A percentile compares a stretch with the other conserved stretches of the same genome.
These are phyloP conservation scores for Wickerhamiella parazyma DNA, from an alignment of 805 yeast genomes.

Conservation along the genomic window DNA sequence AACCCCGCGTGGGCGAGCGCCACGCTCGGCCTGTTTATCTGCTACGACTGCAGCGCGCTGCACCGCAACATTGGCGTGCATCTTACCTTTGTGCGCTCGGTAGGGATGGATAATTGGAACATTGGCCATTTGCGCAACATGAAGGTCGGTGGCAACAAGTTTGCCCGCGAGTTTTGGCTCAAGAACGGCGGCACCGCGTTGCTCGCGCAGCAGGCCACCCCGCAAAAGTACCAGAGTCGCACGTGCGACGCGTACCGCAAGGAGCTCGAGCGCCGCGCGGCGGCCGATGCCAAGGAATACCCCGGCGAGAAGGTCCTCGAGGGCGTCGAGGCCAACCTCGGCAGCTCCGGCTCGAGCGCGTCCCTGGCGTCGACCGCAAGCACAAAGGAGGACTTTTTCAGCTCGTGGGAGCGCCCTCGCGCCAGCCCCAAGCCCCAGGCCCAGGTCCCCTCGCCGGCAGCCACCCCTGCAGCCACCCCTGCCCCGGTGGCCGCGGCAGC, in stretches of 20 bases:
- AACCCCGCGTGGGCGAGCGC: constrained; percentile 98
- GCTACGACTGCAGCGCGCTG: constrained; percentile 89
- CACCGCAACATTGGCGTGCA: constrained; percentile 96
- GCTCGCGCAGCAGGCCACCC: constrained; percentile 42
- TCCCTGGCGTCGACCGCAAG: constrained; percentile 16
- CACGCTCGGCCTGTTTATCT: constrained; percentile 84
- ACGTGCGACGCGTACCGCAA: constrained; percentile 73
- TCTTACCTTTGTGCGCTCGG: constrained; percentile 84
- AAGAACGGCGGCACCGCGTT: constrained; percentile 76
- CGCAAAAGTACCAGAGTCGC: constrained; percentile 64
- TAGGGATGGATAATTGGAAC: constrained; percentile 89
- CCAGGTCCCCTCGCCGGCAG: constrained; percentile 10
- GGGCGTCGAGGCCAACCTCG: constrained; percentile 24
- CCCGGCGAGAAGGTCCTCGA: constrained; percentile 67
- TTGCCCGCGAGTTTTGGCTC: constrained; percentile 66
- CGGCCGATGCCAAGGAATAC: constrained; percentile 49
- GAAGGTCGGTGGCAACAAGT: constrained; percentile 86
- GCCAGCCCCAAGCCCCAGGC: constrained; percentile 8
- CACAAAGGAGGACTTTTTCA: constrained; percentile 70
- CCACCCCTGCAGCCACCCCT: constrained; percentile 8
- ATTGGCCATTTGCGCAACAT: constrained; percentile 78
- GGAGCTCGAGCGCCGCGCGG: constrained; percentile 57
- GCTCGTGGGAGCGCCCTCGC: constrained; percentile 80
- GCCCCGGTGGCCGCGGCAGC: constrained; percentile 11
- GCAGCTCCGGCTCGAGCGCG: constrained; percentile 12